Evolutionary conservation across 371 early-diverging fungal species (phyloP).

Genomic region (Mortierella sp.): DNA sequence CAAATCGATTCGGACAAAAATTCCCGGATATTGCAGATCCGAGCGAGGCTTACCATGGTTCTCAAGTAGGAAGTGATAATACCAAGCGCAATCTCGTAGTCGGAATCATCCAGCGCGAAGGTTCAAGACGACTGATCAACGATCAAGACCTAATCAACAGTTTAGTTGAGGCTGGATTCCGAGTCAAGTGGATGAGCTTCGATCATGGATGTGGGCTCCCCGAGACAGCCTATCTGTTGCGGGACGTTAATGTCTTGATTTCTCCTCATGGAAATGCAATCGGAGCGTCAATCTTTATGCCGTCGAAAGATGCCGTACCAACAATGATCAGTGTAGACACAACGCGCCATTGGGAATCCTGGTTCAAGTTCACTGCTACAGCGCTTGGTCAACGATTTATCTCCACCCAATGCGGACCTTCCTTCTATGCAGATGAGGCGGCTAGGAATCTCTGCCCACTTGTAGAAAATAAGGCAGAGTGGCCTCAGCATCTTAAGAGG

Average conservation of each 20-base stretch:
- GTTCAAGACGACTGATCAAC: conserved; percentile 22
- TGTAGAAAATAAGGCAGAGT: conserved; percentile 18
- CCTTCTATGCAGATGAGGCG: conserved; percentile 49
- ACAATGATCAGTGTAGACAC: conserved; percentile 59
- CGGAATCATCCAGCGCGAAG: conserved; percentile 31
- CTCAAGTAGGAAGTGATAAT: conserved; percentile 9
- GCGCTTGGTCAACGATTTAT: conserved; percentile 63
- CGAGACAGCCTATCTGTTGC: conserved; percentile 58
- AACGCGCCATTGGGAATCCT: conserved; percentile 60
- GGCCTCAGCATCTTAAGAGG: background rate
- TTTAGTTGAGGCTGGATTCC: conserved; percentile 19
- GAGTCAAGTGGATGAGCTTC: conserved; percentile 44
- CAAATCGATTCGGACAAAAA: background rate
- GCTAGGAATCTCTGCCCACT: conserved; percentile 24
- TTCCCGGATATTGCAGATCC: background rate
- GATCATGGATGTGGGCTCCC: conserved; percentile 61
- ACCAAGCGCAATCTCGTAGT: conserved; percentile 9
- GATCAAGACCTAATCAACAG: conserved; percentile 31
- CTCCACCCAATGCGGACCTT: conserved; percentile 50
- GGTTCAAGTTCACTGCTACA: conserved; percentile 64
- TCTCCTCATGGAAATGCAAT: conserved; percentile 62
- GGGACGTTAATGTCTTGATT: conserved; percentile 60
- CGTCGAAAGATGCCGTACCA: conserved; percentile 19
- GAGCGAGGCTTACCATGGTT: background rate
- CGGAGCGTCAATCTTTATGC: conserved; percentile 64